A percentile compares a stretch with the other conserved stretches of the same genome.
These are phyloP conservation scores for Coemansia nantahalensis DNA, from an alignment of 192 early-diverging fungal species.

Conservation along the genomic window DNA sequence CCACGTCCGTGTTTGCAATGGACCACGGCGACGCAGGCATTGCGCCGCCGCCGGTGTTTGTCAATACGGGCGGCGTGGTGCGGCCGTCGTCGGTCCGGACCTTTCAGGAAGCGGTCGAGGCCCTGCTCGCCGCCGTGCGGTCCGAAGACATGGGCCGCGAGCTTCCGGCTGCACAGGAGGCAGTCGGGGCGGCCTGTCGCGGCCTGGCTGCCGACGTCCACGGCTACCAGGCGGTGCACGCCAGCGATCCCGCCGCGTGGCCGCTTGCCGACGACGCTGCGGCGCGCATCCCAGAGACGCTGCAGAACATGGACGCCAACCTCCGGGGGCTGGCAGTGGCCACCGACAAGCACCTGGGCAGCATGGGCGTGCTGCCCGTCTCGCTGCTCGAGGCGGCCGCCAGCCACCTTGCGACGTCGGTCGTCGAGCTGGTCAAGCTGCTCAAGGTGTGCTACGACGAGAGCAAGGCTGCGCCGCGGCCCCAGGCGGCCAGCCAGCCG, in stretches of 20 bases:
- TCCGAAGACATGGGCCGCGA: constrained; percentile 70
- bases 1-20: constrained; percentile 53
- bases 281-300: constrained; percentile 20
- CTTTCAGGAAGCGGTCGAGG: constrained; percentile 83
- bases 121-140: constrained; percentile 71
- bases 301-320: constrained; percentile 34
- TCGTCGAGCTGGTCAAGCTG: constrained; percentile 74
- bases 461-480: constrained; percentile 39
- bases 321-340: constrained; percentile 69
- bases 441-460: constrained; percentile 51
- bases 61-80: constrained; percentile 62
- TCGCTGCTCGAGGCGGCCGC: constrained; percentile 80
- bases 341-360: constrained; percentile 75
- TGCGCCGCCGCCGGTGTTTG: constrained; percentile 53
- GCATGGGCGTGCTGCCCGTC: constrained; percentile 62
- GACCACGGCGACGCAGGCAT: constrained; percentile 49
- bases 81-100: constrained; percentile 64
- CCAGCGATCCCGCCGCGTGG: constrained; percentile 31
- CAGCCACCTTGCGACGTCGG: constrained; percentile 70
- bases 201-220: constrained; percentile 82
- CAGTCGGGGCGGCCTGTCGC: constrained; percentile 79
- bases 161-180: constrained; percentile 69
- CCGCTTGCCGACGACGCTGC: constrained; percentile 53
- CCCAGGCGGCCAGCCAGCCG: constrained; percentile 1
- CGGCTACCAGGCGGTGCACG: constrained; percentile 53